A percentile compares a stretch with the other conserved stretches of the same genome.
These are phyloP conservation scores for Decorospora gaudefroyi DNA, from an alignment of 2,329 filamentous ascomycete species.

Conservation along the genomic window DNA sequence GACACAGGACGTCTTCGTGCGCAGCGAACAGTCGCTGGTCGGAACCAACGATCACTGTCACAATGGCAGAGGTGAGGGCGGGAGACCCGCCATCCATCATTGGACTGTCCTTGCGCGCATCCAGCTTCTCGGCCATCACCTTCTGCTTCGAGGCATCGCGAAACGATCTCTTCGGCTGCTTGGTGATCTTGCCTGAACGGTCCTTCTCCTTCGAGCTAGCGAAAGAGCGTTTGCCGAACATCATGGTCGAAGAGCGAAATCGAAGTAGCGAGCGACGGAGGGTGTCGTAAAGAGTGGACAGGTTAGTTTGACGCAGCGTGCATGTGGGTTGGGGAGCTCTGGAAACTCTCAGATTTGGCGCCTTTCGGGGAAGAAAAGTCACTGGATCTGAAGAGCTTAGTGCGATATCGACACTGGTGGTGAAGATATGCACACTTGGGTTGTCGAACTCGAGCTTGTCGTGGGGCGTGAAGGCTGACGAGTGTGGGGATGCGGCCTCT, in stretches of 20 bases:
- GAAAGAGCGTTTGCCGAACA: slow-evolving; percentile 90
- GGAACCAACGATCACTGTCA: slow-evolving; percentile 81
- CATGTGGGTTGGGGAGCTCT: slow-evolving; percentile 56
- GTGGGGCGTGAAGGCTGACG: slow-evolving; percentile 42
- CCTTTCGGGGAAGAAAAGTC: slow-evolving; percentile 42
- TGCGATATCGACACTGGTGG: slow-evolving; percentile 43
- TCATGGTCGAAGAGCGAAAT: slow-evolving; percentile 58
- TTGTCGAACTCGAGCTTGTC: slow-evolving; percentile 50
- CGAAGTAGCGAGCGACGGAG: slow-evolving; percentile 47
- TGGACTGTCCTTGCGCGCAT: slow-evolving; percentile 63
- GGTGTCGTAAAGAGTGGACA: slow-evolving; percentile 56
- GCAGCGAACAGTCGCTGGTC: slow-evolving; percentile 92
- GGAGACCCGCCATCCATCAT: slow-evolving; percentile 56
- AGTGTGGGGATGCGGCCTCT: slow-evolving; percentile 39
- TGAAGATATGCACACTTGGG: slow-evolving; percentile 45
- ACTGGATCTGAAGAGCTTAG: slow-evolving; percentile 47
- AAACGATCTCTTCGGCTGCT: slow-evolving; percentile 73
- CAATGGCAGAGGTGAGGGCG: slow-evolving; percentile 70
- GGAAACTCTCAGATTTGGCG: slow-evolving; percentile 55
- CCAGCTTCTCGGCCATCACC: slow-evolving; percentile 72
- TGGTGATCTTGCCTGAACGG: slow-evolving; percentile 85
- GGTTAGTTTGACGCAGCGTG: slow-evolving; percentile 58
- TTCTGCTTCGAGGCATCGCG: slow-evolving; percentile 77
- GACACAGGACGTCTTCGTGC: slow-evolving; percentile 86
- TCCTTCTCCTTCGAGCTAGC: slow-evolving; percentile 75